Conservation (phyloP, 176 grass and related monocot genomes). For the Alloteropsis semialata region DNA sequence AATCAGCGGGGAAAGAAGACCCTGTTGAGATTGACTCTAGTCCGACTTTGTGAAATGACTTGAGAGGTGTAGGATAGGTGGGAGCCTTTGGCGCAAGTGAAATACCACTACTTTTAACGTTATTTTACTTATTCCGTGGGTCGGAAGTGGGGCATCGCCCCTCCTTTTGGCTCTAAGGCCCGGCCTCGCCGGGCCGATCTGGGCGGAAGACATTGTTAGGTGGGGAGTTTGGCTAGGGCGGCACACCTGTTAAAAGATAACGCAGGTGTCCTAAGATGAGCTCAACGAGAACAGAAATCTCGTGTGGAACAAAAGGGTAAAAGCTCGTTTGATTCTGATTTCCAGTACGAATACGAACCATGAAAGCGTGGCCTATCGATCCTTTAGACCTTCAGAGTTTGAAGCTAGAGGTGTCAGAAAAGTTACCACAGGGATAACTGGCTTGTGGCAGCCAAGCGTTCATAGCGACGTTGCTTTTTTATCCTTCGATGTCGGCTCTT, state of each 20-base stretch:
- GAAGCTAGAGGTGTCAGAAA: constrained; percentile 66
- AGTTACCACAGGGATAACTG: constrained; percentile 69
- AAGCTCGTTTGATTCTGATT: constrained; percentile 73
- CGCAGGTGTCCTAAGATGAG: constrained; percentile 58
- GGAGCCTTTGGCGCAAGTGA: neutral
- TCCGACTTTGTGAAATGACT: too few species aligned
- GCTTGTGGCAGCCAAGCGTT: constrained; percentile 73
- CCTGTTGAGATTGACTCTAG: too few species aligned
- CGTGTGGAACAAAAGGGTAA: constrained; percentile 72
- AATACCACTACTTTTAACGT: too few species aligned
- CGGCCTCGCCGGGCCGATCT: too few species aligned
- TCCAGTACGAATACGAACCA: constrained; percentile 56
- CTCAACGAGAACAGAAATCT: constrained; percentile 73
- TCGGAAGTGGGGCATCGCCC: too few species aligned
- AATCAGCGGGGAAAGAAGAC: too few species aligned
- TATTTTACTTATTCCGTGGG: too few species aligned
- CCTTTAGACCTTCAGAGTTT: constrained; percentile 63
- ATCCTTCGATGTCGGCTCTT: too few species aligned
- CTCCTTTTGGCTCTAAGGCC: too few species aligned
- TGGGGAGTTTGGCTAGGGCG: constrained; percentile 55
- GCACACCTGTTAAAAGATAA: constrained; percentile 83
- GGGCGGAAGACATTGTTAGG: too few species aligned
- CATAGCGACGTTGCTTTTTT: too few species aligned
- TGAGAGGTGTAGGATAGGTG: too few species aligned
- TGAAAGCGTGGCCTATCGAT: constrained; percentile 66